A percentile compares a stretch with the other conserved stretches of the same genome.
These are phyloP conservation scores for Dothideomycetidae sp. DNA, from an alignment of 2,329 filamentous ascomycete species.

Conservation along the genomic window DNA sequence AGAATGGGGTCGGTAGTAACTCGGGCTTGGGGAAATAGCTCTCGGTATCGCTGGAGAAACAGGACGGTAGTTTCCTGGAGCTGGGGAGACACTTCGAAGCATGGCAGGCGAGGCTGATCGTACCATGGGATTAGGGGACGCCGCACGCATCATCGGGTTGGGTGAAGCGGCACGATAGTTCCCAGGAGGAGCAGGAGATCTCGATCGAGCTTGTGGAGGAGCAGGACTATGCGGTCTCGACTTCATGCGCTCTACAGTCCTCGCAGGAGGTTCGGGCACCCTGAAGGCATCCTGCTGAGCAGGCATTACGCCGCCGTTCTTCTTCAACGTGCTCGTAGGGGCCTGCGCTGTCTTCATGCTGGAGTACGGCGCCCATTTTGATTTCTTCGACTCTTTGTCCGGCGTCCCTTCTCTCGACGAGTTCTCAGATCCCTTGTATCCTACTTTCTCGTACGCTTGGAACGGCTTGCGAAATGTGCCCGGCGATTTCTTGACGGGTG, in stretches of 20 bases:
- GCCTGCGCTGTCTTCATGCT: slow-evolving; percentile 36
- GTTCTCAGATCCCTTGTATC: slow-evolving; percentile 14
- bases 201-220: slow-evolving; percentile 13
- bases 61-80: slow-evolving; percentile 21
- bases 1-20: slow-evolving; percentile 15
- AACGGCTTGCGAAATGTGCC: slow-evolving; percentile 50
- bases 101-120: slow-evolving; percentile 14
- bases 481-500: slow-evolving; percentile 33
- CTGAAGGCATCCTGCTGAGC: slow-evolving; percentile 16
- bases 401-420: slow-evolving; percentile 14
- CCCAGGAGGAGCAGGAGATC: slow-evolving; percentile 14
- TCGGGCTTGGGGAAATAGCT: slow-evolving; percentile 30
- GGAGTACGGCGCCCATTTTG: slow-evolving; percentile 33
- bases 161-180: slow-evolving; percentile 25
- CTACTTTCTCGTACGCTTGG: slow-evolving; percentile 40
- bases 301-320: slow-evolving; percentile 11
- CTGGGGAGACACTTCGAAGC: slow-evolving; percentile 16
- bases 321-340: slow-evolving; percentile 20
- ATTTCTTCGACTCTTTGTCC: slow-evolving; percentile 21
- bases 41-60: slow-evolving; percentile 27
- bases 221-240: slow-evolving; percentile 16
- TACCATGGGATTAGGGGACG: slow-evolving; percentile 10
- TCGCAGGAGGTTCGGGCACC: slow-evolving; percentile 21
- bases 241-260: slow-evolving; percentile 12
- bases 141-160: slow-evolving; percentile 21